These are phyloP conservation scores for Ottelia alismoides DNA, from an alignment of 106 monocot genomes.

Conservation along the genomic window DNA sequence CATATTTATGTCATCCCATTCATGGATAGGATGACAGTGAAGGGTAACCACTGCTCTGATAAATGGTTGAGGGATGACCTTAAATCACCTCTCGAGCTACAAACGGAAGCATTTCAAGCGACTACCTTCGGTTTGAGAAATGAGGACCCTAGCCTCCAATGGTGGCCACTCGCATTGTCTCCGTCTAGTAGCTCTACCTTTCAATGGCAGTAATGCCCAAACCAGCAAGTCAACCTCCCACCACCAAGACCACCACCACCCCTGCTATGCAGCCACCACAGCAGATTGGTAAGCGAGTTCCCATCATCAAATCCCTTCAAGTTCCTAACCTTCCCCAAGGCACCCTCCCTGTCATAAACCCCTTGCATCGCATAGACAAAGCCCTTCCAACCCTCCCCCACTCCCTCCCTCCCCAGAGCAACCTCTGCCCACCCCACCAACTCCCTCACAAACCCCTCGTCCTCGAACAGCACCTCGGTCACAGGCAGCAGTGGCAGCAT, in stretches of 20 bases:
- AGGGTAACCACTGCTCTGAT: too few relatives aligned
- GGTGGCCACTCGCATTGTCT: too few relatives aligned
- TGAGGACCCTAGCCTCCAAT: too few relatives aligned
- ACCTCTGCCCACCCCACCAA: constrained; percentile 3
- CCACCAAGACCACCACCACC: constrained; percentile 37
- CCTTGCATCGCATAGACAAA: too few relatives aligned
- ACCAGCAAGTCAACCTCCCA: constrained; percentile 40
- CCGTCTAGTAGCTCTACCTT: too few relatives aligned
- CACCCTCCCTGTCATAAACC: not conserved
- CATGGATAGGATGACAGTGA: too few relatives aligned
- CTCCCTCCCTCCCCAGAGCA: constrained; percentile 1
- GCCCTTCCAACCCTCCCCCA: not conserved
- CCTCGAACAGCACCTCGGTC: constrained; percentile 8
- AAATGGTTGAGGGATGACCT: too few relatives aligned
- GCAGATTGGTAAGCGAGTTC: too few relatives aligned
- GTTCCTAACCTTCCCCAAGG: not conserved
- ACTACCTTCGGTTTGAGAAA: too few relatives aligned
- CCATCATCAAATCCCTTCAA: constrained; percentile 6
- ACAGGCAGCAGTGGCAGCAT: constrained; percentile 12
- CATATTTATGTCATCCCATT: too few relatives aligned
- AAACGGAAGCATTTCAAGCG: too few relatives aligned
- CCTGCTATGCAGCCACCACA: constrained; percentile 5
- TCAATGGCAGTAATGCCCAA: constrained; percentile 15
- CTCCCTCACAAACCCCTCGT: constrained; percentile 4
- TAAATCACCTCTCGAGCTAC: too few relatives aligned